These are phyloP conservation scores for Salvia hispanica DNA, from an alignment of 257 asterid genomes.

Conservation along the genomic window DNA sequence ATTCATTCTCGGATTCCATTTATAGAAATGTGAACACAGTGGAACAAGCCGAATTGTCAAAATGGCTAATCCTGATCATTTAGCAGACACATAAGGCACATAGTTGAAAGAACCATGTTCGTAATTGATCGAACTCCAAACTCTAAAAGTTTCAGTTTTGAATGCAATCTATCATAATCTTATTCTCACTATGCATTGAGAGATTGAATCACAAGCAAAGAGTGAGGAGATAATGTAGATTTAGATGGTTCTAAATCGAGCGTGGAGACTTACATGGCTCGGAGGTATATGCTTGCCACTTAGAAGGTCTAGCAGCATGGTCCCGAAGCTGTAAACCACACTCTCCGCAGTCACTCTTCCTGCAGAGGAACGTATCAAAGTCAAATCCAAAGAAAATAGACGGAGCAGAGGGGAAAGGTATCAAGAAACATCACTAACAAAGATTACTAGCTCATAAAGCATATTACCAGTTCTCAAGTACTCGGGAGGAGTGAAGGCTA, in stretches of 20 bases:
- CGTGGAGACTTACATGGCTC: slow-evolving; percentile 44
- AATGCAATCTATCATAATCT: background rate
- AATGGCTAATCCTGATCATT: background rate
- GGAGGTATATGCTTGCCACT: slow-evolving; percentile 70
- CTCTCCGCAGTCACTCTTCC: slow-evolving; percentile 60
- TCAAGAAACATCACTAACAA: background rate
- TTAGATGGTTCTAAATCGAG: background rate
- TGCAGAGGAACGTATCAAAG: slow-evolving; percentile 22
- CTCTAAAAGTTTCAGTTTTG: background rate
- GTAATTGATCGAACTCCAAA: background rate
- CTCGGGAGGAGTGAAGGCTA: slow-evolving; percentile 65
- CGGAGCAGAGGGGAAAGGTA: background rate
- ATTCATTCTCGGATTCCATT: background rate
- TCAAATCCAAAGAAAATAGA: background rate
- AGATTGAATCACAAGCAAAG: background rate
- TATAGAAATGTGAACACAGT: background rate
- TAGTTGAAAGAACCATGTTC: background rate
- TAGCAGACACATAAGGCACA: background rate
- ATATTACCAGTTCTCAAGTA: slow-evolving; percentile 57
- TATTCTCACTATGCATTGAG: background rate
- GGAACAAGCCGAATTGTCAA: background rate
- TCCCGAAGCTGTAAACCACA: slow-evolving; percentile 63
- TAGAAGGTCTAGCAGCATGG: slow-evolving; percentile 60
- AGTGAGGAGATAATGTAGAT: background rate
- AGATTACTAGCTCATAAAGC: slow-evolving; percentile 3